phyloP scores from a whole-genome alignment of 495 filamentous ascomycete species.

The Aspergillus bertholletiae region DNA sequence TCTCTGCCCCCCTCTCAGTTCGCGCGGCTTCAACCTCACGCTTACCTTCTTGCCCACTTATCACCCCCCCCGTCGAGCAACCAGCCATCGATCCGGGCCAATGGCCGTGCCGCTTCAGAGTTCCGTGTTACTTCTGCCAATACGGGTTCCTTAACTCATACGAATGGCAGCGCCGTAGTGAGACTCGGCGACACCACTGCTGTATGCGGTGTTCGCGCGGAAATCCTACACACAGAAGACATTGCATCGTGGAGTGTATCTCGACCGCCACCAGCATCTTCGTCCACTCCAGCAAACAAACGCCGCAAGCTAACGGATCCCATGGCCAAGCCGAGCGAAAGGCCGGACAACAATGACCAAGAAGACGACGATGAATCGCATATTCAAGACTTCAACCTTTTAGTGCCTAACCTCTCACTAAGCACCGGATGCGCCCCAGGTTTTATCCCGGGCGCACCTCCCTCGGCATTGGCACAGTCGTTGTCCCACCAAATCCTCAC shows the following conservation, averaged over 20 bases:
- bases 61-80: conserved; percentile 52
- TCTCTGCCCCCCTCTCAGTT: conserved; percentile 78
- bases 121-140: conserved; percentile 70
- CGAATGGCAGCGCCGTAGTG: conserved; percentile 84
- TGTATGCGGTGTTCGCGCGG: conserved; percentile 84
- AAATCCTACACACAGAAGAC: conserved; percentile 69
- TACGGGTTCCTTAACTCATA: conserved; percentile 76
- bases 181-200: conserved; percentile 85
- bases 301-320: conserved; percentile 26
- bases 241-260: conserved; percentile 61
- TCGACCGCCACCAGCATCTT: conserved; percentile 22
- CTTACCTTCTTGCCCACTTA: conserved; percentile 87
- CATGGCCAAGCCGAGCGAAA: conserved; percentile 15
- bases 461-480: conserved; percentile 75
- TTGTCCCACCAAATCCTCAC: conserved; percentile 72
- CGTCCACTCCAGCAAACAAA: conserved; percentile 21
- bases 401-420: conserved; percentile 92
- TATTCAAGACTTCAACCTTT: conserved; percentile 59
- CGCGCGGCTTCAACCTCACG: conserved; percentile 82
- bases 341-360: conserved; percentile 16
- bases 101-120: conserved; percentile 67
- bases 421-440: conserved; percentile 83
- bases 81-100: conserved; percentile 64
- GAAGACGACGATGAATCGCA: conserved; percentile 52
- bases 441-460: conserved; percentile 79